Evolutionary conservation across 768 basidiomycete genomes (phyloP).

Genomic region (Dacryopinax primogenitus): DNA sequence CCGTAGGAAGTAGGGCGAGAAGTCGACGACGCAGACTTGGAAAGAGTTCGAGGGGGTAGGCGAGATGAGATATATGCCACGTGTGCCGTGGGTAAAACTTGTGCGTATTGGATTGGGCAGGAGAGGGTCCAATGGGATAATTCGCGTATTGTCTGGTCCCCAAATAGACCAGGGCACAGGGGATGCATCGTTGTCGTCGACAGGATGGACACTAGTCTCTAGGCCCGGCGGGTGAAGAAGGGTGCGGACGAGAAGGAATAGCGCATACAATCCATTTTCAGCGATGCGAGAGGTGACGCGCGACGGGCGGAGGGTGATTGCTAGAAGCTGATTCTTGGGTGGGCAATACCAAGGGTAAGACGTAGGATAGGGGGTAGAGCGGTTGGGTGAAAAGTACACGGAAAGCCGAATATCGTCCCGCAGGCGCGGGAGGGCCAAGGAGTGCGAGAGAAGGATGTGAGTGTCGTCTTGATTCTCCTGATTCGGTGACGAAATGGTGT

Average conservation of each 20-base stretch:
- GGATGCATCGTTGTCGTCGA: neutral
- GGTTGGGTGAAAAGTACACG: neutral
- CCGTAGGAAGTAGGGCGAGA: neutral
- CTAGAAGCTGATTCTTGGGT: neutral
- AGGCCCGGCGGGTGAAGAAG: neutral
- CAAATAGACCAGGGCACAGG: neutral
- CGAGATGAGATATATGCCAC: neutral
- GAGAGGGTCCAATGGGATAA: neutral
- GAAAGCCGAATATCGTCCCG: neutral
- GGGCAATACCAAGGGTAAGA: neutral
- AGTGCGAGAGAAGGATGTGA: neutral
- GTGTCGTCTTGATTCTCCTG: neutral
- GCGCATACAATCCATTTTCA: neutral
- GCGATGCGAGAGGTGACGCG: neutral
- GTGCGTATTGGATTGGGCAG: neutral
- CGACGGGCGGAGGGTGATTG: neutral
- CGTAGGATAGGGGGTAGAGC: neutral
- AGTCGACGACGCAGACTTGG: neutral
- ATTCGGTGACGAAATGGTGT: neutral
- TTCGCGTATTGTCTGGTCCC: neutral
- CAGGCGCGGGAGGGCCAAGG: neutral
- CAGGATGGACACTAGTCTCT: neutral
- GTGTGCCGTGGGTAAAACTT: neutral
- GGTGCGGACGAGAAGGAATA: neutral
- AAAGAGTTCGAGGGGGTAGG: neutral